Evolutionary conservation across 805 yeast genomes (phyloP).

Genomic region (Candida verbasci): DNA sequence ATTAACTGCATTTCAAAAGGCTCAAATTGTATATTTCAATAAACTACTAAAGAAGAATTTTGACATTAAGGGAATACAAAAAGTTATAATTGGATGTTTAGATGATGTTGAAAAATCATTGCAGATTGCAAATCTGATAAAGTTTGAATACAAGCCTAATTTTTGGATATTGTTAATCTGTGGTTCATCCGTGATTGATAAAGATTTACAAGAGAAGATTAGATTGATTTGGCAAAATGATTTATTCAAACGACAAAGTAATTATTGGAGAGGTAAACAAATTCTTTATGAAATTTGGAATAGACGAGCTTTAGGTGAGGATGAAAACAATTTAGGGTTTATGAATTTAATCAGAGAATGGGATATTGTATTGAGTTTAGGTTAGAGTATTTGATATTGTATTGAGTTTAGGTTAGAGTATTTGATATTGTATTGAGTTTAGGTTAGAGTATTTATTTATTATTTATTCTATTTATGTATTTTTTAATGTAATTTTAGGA

Average conservation of each 20-base stretch:
- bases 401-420: too few species aligned
- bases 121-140: slow-evolving; percentile 10
- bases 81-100: slow-evolving; percentile 29
- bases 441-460: too few species aligned
- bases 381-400: too few species aligned
- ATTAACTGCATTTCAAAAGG: slow-evolving; percentile 35
- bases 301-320: slow-evolving; percentile 31
- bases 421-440: too few species aligned
- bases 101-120: slow-evolving; percentile 27
- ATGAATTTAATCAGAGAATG: slow-evolving; percentile 53
- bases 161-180: slow-evolving; percentile 47
- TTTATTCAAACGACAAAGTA: slow-evolving; percentile 16
- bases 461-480: too few species aligned
- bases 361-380: slow-evolving; percentile 41
- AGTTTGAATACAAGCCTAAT: slow-evolving; percentile 30
- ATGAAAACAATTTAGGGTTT: slow-evolving; percentile 32
- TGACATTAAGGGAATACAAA: slow-evolving; percentile 27
- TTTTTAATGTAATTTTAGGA: too few species aligned
- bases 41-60: slow-evolving; percentile 43
- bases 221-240: slow-evolving; percentile 27
- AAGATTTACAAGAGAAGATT: slow-evolving; percentile 26
- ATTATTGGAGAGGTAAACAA: slow-evolving; percentile 55
- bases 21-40: slow-evolving; percentile 40
- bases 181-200: slow-evolving; percentile 36
- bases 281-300: slow-evolving; percentile 50